Evolutionary conservation across 169 alveolate species (phyloP).

Genomic region (Plasmodium knowlesi): DNA sequence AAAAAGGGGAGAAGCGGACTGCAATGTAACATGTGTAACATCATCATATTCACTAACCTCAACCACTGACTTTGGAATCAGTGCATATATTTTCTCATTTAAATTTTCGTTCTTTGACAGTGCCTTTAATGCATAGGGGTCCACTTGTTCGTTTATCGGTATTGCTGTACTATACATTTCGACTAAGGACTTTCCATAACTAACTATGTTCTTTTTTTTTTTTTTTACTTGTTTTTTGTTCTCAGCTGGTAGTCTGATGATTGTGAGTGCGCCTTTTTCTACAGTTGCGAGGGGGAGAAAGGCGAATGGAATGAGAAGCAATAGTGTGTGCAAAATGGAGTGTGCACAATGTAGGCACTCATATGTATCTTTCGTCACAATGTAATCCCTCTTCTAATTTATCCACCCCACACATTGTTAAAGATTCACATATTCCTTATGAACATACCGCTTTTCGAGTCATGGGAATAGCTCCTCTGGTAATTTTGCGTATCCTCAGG

Average conservation of each 20-base stretch:
- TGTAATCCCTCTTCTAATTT: neutral
- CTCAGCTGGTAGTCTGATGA: constrained; percentile 66
- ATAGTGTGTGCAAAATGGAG: neutral
- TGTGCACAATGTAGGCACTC: neutral
- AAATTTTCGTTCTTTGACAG: constrained; percentile 42
- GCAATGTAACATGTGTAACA: constrained; percentile 69
- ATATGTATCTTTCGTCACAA: neutral
- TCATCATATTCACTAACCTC: constrained; percentile 53
- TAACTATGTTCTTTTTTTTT: constrained; percentile 47
- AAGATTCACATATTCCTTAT: neutral
- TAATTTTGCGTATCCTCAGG: constrained; percentile 39
- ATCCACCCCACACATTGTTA: neutral
- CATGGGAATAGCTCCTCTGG: constrained; percentile 14
- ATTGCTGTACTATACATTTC: constrained; percentile 75
- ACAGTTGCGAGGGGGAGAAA: neutral
- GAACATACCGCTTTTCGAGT: constrained; percentile 29
- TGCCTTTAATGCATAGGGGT: constrained; percentile 68
- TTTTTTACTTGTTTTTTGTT: constrained; percentile 72
- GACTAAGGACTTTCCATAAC: constrained; percentile 38
- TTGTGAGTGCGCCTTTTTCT: constrained; percentile 69
- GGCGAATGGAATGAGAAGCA: neutral
- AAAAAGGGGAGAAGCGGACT: constrained; percentile 68
- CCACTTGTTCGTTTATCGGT: constrained; percentile 46
- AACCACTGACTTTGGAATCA: constrained; percentile 74
- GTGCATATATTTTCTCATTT: constrained; percentile 58